Evolutionary conservation across 2,329 filamentous ascomycete genomes (phyloP).

Genomic region (Pestalotiopsis sp.): DNA sequence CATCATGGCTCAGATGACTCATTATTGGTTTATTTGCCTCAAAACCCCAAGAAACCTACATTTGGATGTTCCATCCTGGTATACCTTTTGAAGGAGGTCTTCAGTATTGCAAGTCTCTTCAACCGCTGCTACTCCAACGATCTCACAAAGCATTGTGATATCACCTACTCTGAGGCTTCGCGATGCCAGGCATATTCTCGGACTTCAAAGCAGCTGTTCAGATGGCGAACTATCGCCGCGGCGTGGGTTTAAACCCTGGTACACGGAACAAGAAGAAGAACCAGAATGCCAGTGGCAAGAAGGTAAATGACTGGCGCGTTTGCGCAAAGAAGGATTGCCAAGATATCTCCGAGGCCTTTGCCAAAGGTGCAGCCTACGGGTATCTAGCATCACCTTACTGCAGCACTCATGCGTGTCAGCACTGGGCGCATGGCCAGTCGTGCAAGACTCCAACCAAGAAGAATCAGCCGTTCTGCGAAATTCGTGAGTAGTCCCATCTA

Average conservation of each 20-base stretch:
- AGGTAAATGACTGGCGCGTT: background rate
- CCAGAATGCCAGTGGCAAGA: background rate
- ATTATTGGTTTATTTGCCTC: background rate
- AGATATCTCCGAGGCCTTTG: background rate
- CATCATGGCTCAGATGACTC: background rate
- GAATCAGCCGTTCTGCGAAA: background rate
- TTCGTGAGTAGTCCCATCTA: background rate
- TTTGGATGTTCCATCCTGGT: background rate
- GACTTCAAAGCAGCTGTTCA: background rate
- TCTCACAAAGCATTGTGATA: too few relatives aligned
- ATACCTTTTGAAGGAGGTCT: too few relatives aligned
- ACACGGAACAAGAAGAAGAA: too few relatives aligned
- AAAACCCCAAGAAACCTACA: background rate
- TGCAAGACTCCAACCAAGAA: slow-evolving; percentile 2
- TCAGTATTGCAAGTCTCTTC: background rate
- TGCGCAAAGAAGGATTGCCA: background rate
- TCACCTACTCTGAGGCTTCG: background rate
- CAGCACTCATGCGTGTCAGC: slow-evolving; percentile 1
- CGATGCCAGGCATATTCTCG: background rate
- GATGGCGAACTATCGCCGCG: background rate
- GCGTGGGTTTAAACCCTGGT: background rate
- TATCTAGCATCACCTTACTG: slow-evolving; percentile 1
- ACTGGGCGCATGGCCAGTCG: background rate
- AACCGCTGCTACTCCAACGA: background rate
- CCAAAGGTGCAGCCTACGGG: background rate